Base-by-base conservation (phyloP, 2,329 filamentous ascomycete species). In the Sporothrix curviconia region DNA sequence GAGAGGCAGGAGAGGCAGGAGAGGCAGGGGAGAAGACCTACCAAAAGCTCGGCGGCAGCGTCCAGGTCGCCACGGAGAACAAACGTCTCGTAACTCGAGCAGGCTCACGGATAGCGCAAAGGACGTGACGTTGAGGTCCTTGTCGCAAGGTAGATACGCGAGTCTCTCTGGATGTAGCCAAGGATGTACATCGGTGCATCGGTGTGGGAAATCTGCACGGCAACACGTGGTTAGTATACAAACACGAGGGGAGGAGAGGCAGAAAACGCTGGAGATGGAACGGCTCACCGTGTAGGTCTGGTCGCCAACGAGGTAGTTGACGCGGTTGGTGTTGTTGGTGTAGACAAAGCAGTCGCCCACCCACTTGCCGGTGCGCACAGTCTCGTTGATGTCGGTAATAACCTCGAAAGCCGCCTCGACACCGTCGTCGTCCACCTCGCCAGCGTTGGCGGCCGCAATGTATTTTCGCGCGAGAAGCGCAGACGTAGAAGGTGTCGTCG, bases 261-360 rank as follows among this genome's bases (percentile, higher is more conserved):
- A 14, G 36, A 17, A 52, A 55, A n/a, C n/a, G n/a, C n/a, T n/a
- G n/a, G n/a, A n/a, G n/a, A n/a, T n/a, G n/a, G n/a, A n/a, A n/a
- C n/a, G n/a, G n/a, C 61, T n/a, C 55, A 99, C 89, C 3, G 92
- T 96, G 78, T 97, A 96, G 14, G 91, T 95, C 75, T 97, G 92
- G 74, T 97, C 94, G 63, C 94, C 94, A 14, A 99, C 92, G 22
- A 99, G 84, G 76, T 97, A 97, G 78, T 97, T 97, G 60, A 99
- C 79, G 61, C 94, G 89, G 78, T 97, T 96, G 9, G 92, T 95
- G 71, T 82, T 89, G 79, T 95, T 97, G 56, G 94, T 96, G 80
- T 97, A 99, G 71, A 97, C 92, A 79, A 99, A 96, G 77, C 92
- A 96, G 76, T 99, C 94, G 61, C 94, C 94, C 58, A 99, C 89